These are phyloP conservation scores for Raffaelea ambrosiae DNA, from an alignment of 2,329 filamentous ascomycete genomes.

Conservation along the genomic window DNA sequence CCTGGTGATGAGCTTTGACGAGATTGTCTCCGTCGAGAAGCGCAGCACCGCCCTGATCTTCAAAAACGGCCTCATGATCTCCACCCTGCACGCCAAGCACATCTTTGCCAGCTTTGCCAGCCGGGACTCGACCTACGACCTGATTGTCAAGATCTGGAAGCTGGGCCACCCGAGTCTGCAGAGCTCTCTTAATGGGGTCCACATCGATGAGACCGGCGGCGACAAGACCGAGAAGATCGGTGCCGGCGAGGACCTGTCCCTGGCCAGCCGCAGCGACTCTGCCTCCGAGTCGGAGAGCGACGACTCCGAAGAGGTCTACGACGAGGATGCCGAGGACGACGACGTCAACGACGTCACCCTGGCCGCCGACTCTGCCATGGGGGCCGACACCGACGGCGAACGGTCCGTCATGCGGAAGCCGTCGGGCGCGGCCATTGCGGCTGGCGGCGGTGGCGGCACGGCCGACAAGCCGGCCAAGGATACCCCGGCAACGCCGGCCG, in stretches of 20 bases:
- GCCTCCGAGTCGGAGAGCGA: slow-evolving; percentile 56
- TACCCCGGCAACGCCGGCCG: slow-evolving; percentile 12
- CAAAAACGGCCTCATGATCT: slow-evolving; percentile 95
- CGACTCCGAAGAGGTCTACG: slow-evolving; percentile 70
- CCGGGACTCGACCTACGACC: slow-evolving; percentile 89
- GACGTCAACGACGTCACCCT: slow-evolving; percentile 35
- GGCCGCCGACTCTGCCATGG: slow-evolving; percentile 26
- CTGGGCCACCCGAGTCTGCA: slow-evolving; percentile 87
- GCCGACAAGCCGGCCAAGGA: slow-evolving; percentile 47
- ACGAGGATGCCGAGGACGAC: slow-evolving; percentile 68
- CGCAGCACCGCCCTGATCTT: slow-evolving; percentile 92
- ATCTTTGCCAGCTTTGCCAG: slow-evolving; percentile 93
- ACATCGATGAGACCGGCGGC: slow-evolving; percentile 70
- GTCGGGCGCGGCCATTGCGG: slow-evolving; percentile 45
- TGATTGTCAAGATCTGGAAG: slow-evolving; percentile 98
- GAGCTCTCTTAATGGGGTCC: slow-evolving; percentile 83
- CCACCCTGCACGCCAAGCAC: slow-evolving; percentile 89
- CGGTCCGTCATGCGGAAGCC: slow-evolving; percentile 62
- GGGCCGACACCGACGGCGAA: slow-evolving; percentile 48
- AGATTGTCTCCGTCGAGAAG: slow-evolving; percentile 94
- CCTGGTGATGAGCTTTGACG: slow-evolving; percentile 94
- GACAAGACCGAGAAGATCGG: slow-evolving; percentile 87
- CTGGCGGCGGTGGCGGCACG: slow-evolving; percentile 38
- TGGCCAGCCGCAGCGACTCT: slow-evolving; percentile 42
- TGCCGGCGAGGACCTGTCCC: slow-evolving; percentile 37